A percentile compares a stretch with the other conserved stretches of the same genome.
phyloP scores from a whole-genome alignment of 2,329 filamentous ascomycete species.

The Microascus cirrosus region DNA sequence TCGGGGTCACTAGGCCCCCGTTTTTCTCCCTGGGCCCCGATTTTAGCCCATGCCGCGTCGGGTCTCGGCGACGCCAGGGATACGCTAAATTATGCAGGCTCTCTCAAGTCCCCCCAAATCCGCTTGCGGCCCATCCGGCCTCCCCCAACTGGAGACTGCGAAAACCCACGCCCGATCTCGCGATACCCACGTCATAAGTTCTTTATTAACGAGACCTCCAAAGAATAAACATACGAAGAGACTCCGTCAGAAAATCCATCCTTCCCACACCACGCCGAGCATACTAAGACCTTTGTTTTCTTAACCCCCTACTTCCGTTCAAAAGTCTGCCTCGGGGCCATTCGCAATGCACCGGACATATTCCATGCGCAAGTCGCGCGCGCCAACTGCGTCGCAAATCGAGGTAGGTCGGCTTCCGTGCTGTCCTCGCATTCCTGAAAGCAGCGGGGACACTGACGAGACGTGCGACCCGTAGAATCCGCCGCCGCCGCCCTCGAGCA shows the following conservation, averaged over 20 bases:
- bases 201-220: too few species aligned
- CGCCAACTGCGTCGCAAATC: slow-evolving; percentile 78
- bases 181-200: not conserved
- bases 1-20: not conserved
- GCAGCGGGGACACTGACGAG: slow-evolving; percentile 1
- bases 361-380: slow-evolving; percentile 94
- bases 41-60: not conserved
- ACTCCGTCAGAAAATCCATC: not conserved
- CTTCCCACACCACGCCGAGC: not conserved
- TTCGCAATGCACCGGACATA: slow-evolving; percentile 90
- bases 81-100: not conserved
- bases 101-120: not conserved
- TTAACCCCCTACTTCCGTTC: not conserved
- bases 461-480: slow-evolving; percentile 55
- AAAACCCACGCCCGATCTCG: not conserved
- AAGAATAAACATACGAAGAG: too few species aligned
- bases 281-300: not conserved
- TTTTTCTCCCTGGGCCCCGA: not conserved
- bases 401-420: slow-evolving; percentile 30
- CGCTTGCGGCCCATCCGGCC: not conserved
- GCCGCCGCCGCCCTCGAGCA: slow-evolving; percentile 80
- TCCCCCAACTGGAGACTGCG: not conserved
- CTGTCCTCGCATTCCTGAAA: not conserved
- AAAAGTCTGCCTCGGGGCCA: not conserved
- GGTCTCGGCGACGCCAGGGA: not conserved